These are phyloP conservation scores for Podospora fimiseda DNA, from an alignment of 495 filamentous ascomycete species.

Conservation along the genomic window DNA sequence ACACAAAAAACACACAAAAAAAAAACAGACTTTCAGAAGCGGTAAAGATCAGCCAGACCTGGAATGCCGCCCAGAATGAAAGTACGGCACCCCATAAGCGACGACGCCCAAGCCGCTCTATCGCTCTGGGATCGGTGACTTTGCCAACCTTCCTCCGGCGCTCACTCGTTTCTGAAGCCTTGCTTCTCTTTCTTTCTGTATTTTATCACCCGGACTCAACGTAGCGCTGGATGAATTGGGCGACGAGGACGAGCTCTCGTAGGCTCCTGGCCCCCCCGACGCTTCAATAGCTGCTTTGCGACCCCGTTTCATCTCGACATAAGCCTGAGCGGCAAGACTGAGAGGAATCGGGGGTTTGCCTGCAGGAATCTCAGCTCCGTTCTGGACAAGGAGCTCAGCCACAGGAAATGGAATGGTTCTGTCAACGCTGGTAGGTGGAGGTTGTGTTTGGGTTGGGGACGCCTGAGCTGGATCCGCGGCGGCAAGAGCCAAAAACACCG, in stretches of 20 bases:
- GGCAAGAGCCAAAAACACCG: slow-evolving; percentile 85
- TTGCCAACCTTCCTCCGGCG: slow-evolving; percentile 53
- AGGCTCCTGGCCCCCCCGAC: slow-evolving; percentile 9
- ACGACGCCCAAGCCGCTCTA: slow-evolving; percentile 31
- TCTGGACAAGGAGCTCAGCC: slow-evolving; percentile 88
- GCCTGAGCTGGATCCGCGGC: slow-evolving; percentile 85
- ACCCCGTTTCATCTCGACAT: slow-evolving; percentile 75
- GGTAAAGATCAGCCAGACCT: slow-evolving; percentile 3
- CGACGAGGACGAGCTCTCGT: neutral
- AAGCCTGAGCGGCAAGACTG: slow-evolving; percentile 67
- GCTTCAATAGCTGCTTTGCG: slow-evolving; percentile 37
- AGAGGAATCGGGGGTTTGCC: slow-evolving; percentile 44
- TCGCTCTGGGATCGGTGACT: slow-evolving; percentile 50
- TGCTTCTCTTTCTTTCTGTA: slow-evolving; percentile 47
- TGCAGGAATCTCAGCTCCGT: slow-evolving; percentile 80
- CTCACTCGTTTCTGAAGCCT: slow-evolving; percentile 57
- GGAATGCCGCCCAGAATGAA: slow-evolving; percentile 1
- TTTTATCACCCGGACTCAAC: slow-evolving; percentile 29
- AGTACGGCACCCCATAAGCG: slow-evolving; percentile 22
- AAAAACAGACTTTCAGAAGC: neutral
- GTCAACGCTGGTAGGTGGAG: slow-evolving; percentile 25
- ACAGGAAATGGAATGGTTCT: slow-evolving; percentile 62
- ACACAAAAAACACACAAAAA: slow-evolving; percentile 3
- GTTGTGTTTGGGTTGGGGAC: slow-evolving; percentile 24
- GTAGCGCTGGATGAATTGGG: slow-evolving; percentile 9